Conservation (phyloP, 257 asterid species). For the Solanum phureja region DNA sequence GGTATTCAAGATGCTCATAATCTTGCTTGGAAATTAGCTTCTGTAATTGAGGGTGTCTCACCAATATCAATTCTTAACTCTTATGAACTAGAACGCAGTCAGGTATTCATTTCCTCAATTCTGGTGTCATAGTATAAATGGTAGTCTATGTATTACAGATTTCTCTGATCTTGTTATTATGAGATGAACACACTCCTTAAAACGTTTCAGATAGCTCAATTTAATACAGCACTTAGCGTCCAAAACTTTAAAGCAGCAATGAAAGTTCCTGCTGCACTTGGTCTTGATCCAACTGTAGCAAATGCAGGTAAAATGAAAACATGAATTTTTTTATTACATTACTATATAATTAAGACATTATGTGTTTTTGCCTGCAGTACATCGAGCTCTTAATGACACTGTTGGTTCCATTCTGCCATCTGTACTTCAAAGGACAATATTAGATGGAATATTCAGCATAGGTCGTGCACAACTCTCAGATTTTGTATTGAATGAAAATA, state of each 20-base stretch:
- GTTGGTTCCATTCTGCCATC: constrained; percentile 64
- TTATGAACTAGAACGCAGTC: constrained; percentile 80
- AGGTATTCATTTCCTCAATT: constrained; percentile 30
- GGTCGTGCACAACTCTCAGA: constrained; percentile 85
- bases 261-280: constrained; percentile 95
- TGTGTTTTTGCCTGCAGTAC: constrained; percentile 37
- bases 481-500: constrained; percentile 59
- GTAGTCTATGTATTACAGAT: background rate
- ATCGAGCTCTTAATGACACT: constrained; percentile 47
- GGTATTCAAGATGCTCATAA: constrained; percentile 98
- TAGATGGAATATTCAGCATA: constrained; percentile 73
- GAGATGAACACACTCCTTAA: background rate
- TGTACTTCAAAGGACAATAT: constrained; percentile 47
- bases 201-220: constrained; percentile 58
- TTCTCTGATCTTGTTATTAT: background rate
- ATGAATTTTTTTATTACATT: background rate
- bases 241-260: constrained; percentile 85
- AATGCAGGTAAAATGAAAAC: constrained; percentile 46
- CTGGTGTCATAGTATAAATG: background rate
- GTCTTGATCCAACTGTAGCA: constrained; percentile 84
- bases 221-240: constrained; percentile 74
- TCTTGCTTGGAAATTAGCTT: constrained; percentile 95
- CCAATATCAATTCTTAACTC: constrained; percentile 60
- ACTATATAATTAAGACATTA: background rate
- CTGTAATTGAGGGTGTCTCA: constrained; percentile 52